Conservation (phyloP, 495 filamentous ascomycete genomes). For the Daldinia decipiens region DNA sequence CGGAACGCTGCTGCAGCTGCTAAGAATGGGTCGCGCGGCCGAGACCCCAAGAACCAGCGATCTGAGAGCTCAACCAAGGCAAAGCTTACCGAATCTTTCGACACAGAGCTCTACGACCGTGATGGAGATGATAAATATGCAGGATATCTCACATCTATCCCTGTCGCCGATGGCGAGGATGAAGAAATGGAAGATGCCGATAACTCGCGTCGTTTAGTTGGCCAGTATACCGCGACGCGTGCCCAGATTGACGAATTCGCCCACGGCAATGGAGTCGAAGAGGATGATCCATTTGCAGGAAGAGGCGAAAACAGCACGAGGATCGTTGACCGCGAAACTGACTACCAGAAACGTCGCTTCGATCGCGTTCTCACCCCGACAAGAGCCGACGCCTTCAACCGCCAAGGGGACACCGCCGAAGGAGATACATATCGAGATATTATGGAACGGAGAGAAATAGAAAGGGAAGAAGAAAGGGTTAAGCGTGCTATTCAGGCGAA, state of each 20-base stretch:
- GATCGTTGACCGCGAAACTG: conserved; percentile 91
- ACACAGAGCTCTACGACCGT: conserved; percentile 90
- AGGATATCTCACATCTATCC: conserved; percentile 90
- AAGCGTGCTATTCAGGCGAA: conserved; percentile 82
- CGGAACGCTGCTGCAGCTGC: conserved; percentile 84
- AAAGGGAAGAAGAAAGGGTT: conserved; percentile 94
- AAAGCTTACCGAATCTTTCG: conserved; percentile 93
- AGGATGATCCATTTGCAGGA: conserved; percentile 88
- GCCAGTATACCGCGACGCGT: conserved; percentile 94
- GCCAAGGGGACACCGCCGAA: conserved; percentile 71
- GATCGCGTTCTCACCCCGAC: conserved; percentile 88
- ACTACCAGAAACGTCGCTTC: conserved; percentile 96
- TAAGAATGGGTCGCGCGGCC: conserved; percentile 88
- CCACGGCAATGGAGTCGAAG: conserved; percentile 81
- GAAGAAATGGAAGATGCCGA: conserved; percentile 84
- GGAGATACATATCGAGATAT: conserved; percentile 83
- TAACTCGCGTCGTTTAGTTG: conserved; percentile 81
- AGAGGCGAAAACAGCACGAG: conserved; percentile 85
- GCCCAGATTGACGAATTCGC: conserved; percentile 96
- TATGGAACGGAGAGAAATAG: conserved; percentile 90
- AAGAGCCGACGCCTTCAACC: conserved; percentile 86
- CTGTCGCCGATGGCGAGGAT: conserved; percentile 82
- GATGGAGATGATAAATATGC: conserved; percentile 83
- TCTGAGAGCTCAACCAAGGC: conserved; percentile 92
- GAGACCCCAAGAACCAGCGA: conserved; percentile 87